phyloP scores from a whole-genome alignment of 2,329 filamentous ascomycete species.

The Beauveria pseudobassiana region DNA sequence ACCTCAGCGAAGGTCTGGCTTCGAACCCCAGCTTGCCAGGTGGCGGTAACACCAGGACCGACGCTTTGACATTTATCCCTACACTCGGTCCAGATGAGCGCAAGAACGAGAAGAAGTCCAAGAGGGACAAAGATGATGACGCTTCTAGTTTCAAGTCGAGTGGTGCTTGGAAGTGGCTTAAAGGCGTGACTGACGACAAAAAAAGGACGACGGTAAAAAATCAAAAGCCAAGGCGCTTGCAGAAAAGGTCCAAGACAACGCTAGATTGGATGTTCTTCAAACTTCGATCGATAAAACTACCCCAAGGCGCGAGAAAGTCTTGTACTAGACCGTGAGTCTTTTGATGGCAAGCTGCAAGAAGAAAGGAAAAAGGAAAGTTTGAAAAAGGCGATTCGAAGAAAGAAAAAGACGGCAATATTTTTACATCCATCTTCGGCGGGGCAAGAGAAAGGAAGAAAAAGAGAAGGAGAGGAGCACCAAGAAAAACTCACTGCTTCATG shows the following conservation, averaged over 20 bases:
- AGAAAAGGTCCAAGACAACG: slow-evolving; percentile 65
- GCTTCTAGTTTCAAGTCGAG: slow-evolving; percentile 64
- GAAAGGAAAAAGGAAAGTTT: slow-evolving; percentile 75
- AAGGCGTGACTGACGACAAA: slow-evolving; percentile 65
- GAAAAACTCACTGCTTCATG: slow-evolving; percentile 64
- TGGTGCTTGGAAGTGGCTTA: slow-evolving; percentile 63
- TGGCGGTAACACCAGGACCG: slow-evolving; percentile 59
- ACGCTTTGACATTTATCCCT: slow-evolving; percentile 73
- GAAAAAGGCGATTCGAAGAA: slow-evolving; percentile 77
- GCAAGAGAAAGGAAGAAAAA: slow-evolving; percentile 78
- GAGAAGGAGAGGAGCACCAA: slow-evolving; percentile 69
- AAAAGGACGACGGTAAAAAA: slow-evolving; percentile 57
- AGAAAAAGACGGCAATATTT: slow-evolving; percentile 88
- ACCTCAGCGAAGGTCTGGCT: slow-evolving; percentile 22
- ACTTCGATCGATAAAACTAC: slow-evolving; percentile 69
- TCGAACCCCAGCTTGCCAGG: slow-evolving; percentile 56
- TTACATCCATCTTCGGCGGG: slow-evolving; percentile 89
- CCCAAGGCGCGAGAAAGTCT: slow-evolving; percentile 71
- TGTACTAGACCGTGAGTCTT: slow-evolving; percentile 68
- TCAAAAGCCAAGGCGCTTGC: slow-evolving; percentile 52
- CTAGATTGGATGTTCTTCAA: slow-evolving; percentile 78
- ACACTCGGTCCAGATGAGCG: slow-evolving; percentile 63
- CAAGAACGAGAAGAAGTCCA: slow-evolving; percentile 66
- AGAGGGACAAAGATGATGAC: slow-evolving; percentile 62
- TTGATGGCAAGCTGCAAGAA: slow-evolving; percentile 66